These are phyloP conservation scores for Dimocarpus longan DNA, from an alignment of 345 rosid species.

Conservation along the genomic window DNA sequence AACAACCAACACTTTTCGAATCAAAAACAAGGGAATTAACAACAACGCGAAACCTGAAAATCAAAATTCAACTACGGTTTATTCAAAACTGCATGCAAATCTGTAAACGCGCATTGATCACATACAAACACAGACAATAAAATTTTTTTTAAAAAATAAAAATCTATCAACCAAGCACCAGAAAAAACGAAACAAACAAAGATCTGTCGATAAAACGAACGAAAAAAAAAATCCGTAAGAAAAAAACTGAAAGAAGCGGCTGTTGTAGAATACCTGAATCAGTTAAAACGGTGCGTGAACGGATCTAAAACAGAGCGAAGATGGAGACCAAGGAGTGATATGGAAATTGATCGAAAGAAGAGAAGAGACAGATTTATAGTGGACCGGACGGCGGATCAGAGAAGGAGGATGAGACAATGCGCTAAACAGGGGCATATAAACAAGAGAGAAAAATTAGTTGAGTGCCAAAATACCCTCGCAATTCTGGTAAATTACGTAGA, in stretches of 20 bases:
- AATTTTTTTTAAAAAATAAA: neutral
- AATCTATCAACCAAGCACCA: neutral
- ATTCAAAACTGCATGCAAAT: constrained; percentile 15
- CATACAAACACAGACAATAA: neutral
- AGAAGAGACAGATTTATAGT: neutral
- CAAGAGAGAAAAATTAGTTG: neutral
- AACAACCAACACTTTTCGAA: neutral
- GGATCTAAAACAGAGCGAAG: constrained; percentile 6
- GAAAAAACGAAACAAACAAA: neutral
- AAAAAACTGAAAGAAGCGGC: neutral
- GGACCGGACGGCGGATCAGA: constrained; percentile 18
- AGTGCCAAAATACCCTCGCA: neutral
- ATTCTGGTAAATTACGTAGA: constrained; percentile 5
- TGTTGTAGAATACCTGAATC: constrained; percentile 1
- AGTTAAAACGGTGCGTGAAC: neutral
- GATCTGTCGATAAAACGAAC: neutral
- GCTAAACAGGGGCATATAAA: constrained; percentile 21
- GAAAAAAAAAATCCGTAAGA: neutral
- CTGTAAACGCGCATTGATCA: constrained; percentile 8
- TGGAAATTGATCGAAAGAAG: neutral
- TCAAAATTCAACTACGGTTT: neutral
- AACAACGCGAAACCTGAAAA: neutral
- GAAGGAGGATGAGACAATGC: constrained; percentile 12
- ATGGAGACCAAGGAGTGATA: neutral
- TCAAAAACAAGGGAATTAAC: neutral